Conservation (phyloP, 306 rosid species). For the Prunus mongolica region DNA sequence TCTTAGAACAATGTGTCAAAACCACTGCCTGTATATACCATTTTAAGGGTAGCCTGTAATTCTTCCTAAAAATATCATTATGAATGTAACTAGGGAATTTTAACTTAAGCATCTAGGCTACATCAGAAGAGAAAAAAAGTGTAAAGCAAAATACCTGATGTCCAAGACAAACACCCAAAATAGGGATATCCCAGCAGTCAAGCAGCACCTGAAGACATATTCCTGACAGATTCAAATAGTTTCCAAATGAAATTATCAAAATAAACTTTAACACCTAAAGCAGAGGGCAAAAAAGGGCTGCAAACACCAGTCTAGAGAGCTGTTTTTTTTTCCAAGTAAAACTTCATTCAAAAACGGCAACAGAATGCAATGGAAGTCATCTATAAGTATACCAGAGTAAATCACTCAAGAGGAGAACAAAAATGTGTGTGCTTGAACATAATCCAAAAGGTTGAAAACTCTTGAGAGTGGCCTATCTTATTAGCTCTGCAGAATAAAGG, state of each 20-base stretch:
- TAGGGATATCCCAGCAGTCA: constrained; percentile 80
- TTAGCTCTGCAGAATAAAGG: neutral
- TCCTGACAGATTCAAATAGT: constrained; percentile 51
- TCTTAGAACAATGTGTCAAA: neutral
- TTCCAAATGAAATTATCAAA: constrained; percentile 20
- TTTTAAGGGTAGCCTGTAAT: neutral
- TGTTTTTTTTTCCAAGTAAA: neutral
- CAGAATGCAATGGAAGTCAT: neutral
- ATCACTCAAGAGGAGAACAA: neutral
- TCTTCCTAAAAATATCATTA: neutral
- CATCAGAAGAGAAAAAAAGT: neutral
- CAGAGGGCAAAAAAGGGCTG: neutral
- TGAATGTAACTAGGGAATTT: neutral
- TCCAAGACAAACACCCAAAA: constrained; percentile 95
- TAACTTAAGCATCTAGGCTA: neutral
- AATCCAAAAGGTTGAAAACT: neutral
- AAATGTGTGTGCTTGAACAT: no score
- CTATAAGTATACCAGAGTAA: neutral
- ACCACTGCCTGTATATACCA: neutral
- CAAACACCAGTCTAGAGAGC: neutral
- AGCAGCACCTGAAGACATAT: constrained; percentile 80
- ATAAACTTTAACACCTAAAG: neutral
- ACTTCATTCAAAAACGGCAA: neutral
- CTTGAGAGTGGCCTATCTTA: neutral
- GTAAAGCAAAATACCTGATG: constrained; percentile 69